These are phyloP conservation scores for Planoprotostelium fungivorum DNA, from an alignment of 78 protist genomes.

Conservation along the genomic window DNA sequence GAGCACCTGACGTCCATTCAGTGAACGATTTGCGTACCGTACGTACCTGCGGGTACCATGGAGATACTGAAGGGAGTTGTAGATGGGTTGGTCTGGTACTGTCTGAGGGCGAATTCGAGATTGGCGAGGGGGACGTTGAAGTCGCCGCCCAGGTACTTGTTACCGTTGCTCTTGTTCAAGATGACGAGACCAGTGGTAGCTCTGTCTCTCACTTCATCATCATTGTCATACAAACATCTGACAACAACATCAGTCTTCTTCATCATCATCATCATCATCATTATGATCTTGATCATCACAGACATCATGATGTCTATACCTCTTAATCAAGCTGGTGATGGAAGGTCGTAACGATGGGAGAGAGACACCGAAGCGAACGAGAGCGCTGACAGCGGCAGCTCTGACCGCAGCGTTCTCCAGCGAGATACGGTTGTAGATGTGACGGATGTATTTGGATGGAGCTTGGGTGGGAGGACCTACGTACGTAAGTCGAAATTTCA, in stretches of 20 bases:
- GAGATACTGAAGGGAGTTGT: slow-evolving; percentile 3
- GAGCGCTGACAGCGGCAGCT: slow-evolving; percentile 90
- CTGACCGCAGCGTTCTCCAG: slow-evolving; percentile 86
- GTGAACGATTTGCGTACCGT: neutral
- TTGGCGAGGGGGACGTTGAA: slow-evolving; percentile 11
- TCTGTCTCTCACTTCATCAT: slow-evolving; percentile 95
- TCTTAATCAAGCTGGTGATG: slow-evolving; percentile 55
- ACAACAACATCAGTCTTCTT: too few relatives aligned
- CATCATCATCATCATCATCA: too few relatives aligned
- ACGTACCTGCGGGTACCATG: neutral
- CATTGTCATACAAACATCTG: slow-evolving; percentile 78
- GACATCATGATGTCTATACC: too few relatives aligned
- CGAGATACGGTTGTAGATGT: slow-evolving; percentile 90
- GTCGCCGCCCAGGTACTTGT: neutral
- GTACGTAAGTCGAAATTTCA: neutral
- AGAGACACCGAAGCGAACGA: slow-evolving; percentile 91
- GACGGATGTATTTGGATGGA: slow-evolving; percentile 86
- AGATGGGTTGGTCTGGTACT: slow-evolving; percentile 8
- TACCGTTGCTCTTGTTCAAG: neutral
- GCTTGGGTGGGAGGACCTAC: slow-evolving; percentile 68
- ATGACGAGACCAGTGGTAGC: slow-evolving; percentile 42
- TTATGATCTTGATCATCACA: too few relatives aligned
- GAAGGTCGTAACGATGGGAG: slow-evolving; percentile 39
- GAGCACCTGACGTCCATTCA: neutral
- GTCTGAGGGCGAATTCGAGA: neutral